Base-by-base conservation (phyloP, 257 asterid genomes). In the Plantago ovata region DNA sequence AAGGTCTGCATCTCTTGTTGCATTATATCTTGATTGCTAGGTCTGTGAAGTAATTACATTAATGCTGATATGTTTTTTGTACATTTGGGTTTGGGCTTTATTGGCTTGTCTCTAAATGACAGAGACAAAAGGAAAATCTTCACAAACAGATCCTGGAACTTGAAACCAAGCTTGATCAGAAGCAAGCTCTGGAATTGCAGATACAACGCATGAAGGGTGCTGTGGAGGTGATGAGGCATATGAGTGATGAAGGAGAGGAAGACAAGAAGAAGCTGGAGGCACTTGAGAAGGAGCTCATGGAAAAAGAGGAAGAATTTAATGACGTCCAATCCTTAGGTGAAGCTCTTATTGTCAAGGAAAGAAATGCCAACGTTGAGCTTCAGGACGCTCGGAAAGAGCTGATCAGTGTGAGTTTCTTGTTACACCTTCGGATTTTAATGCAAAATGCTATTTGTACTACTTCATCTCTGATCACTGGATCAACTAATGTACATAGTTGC, bases 341-440 rank as follows among this genome's bases (percentile, higher is more conserved):
- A 68, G 32, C 75, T 52, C 84, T 89, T 38, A 70, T 81, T 55
- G 38, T 76, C 69, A 84, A 78, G 79, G 86, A 84, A 74, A 71
- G 87, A 55, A 69, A 58, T 44, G 68, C 78, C 56, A 83, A 83
- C 57, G 92, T 81, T 24, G 94, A 89, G 69, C 61, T 85, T 70
- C 87, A 83, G 51, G 94, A 79, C 24, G 95, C 92, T 36, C 88
- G 89, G 56, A 83, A 79, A 72, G 85, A 76, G 68, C 61, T 89
- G 10, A 54, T 81, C 19, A 38, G 51, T 22, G 96, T 89, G 72
- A 79, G 86, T 65, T 41, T 60, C 66, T 28, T 28, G 15, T 53
- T 10, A 14, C 21, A 32, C 16, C 4, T 23, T 45, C 48, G 73
- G 11, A 55, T 62, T 64, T 46, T 53, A 45, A 38, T 51, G 46